Evolutionary conservation across 2,329 filamentous ascomycete genomes (phyloP), one percentile per base, ranked within the genome.

Genomic region (Aspergillus ruber): DNA sequence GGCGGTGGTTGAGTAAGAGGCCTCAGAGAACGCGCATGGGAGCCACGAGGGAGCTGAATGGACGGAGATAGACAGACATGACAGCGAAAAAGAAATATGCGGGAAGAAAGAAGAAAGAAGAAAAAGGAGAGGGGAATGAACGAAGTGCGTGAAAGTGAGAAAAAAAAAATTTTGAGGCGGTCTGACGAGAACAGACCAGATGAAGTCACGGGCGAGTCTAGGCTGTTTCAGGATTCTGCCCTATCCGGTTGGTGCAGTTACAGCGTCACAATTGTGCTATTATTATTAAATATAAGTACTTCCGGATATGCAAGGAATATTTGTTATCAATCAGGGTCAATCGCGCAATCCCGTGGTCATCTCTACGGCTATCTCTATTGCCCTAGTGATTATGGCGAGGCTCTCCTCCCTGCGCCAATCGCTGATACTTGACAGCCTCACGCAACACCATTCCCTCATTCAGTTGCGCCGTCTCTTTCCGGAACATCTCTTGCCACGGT

Each of bases 401-500:
- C 7, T 61, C 60, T n/a, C 66, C 64, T 7, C 51, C 60, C 57
- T 75, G 72, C n/a, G 72, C 73, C 17, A 76, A 56, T 27, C 70
- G 65, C 56, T 76, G 73, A 49, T 70, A 77, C 57, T 71, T 70
- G 40, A 72, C 64, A 20, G 74, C 73, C 15, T 68, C 62, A 29
- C 68, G 66, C 36, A 77, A 52, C 1, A 76, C 71, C 73, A 76
- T 75, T 1, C 74, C 74, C 40, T 73, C 69, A 25, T 62, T 72
- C 46, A 77, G 55, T 42, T 74, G 70, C 15, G 67, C 69, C 0
- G 69, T 69, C 54, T 77, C 74, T 15, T 68, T 65, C 3, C 74
- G 62, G 60, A 75, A 76, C 13, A 78, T 64, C 43, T 76, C 74
- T 54, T 77, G 74, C 75, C 74, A 77, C 2, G 74, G 73, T 3